phyloP scores from a whole-genome alignment of 2,329 filamentous ascomycete genomes.

The Monosporascus cannonballus region DNA sequence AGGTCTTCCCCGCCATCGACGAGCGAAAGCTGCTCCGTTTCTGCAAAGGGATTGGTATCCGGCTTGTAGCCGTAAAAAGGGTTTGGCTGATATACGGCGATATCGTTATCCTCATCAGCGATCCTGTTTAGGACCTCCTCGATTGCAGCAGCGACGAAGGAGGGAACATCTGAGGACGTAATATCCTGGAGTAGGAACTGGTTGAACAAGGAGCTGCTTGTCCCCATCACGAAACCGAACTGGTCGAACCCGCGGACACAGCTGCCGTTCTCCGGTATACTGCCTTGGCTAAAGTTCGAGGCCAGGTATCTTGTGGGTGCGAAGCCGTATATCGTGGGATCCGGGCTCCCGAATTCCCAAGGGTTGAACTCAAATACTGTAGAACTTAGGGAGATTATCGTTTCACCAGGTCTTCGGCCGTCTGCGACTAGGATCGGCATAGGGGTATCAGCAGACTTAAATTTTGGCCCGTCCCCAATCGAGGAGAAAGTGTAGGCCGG shows the following conservation, averaged over 20 bases:
- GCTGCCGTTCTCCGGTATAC: slow-evolving; percentile 43
- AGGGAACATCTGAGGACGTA: slow-evolving; percentile 34
- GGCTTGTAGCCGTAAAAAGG: slow-evolving; percentile 66
- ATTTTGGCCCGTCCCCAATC: slow-evolving; percentile 57
- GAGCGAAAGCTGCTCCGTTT: slow-evolving; percentile 53
- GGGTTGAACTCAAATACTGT: slow-evolving; percentile 76
- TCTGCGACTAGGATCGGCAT: slow-evolving; percentile 71
- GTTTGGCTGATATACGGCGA: slow-evolving; percentile 68
- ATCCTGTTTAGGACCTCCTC: slow-evolving; percentile 46
- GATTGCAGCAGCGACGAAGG: slow-evolving; percentile 46
- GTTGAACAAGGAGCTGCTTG: slow-evolving; percentile 81
- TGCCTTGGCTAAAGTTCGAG: slow-evolving; percentile 62
- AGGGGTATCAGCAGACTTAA: slow-evolving; percentile 57
- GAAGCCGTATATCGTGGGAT: slow-evolving; percentile 67
- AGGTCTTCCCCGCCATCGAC: slow-evolving; percentile 74
- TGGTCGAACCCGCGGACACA: slow-evolving; percentile 82
- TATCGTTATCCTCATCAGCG: slow-evolving; percentile 58
- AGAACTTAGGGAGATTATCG: slow-evolving; percentile 60
- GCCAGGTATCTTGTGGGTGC: slow-evolving; percentile 66
- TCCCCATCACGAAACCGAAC: slow-evolving; percentile 77
- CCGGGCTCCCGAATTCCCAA: slow-evolving; percentile 72
- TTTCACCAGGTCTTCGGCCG: slow-evolving; percentile 56
- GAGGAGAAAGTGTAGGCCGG: slow-evolving; percentile 69
- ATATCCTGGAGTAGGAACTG: slow-evolving; percentile 63
- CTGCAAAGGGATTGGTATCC: slow-evolving; percentile 50